Base-by-base conservation (phyloP, 2,329 filamentous ascomycete genomes). In the Pseudomassariella vexata region DNA sequence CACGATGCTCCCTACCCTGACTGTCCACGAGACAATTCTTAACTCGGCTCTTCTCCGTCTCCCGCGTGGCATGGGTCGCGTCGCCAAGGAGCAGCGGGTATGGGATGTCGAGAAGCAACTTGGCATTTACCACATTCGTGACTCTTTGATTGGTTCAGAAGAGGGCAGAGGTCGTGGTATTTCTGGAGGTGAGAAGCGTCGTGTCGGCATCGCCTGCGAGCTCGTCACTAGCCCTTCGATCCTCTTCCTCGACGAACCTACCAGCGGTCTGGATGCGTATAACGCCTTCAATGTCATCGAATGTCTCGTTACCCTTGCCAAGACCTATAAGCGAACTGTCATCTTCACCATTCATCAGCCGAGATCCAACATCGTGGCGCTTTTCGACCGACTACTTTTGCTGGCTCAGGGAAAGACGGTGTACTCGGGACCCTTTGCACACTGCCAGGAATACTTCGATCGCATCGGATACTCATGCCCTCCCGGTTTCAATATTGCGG, bases 281-380 rank as follows among this genome's bases (percentile, higher is more conserved):
- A 98, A 98, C 53, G 94, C 94, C 5, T 98, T 92, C 68, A 98
- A 98, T 43, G 92, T 98, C 23, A 79, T 98, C 17, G 92, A 98
- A 56, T 96, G 89, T 49, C 73, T 98, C 8, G 90, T 96, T 23
- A 95, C 84, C 2, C 65, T 98, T 26, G 92, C 94, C 31, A 95
- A 95, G 66, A 92, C 80, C 24, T 98, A 96, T 65, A 94, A 95
- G 62, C 77, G 94, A 39, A 98, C 94, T 1, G 88, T 98, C 34
- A 84, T 98, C 40, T 95, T 98, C 63, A 98, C 92, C 10, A 98
- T 98, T 42, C 92, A 98, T 57, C 92, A 98, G 52, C 92, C 92
- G 22, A 79, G 94, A 45, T 98, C 92, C 9, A 98, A 98, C 59
- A 98, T 98, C 50, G 92, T 96, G 15, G 92, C 92, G 8, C 73